Percentiles rank a stretch among this genome's conserved stretches.
Conservation (phyloP, 2,329 filamentous ascomycete genomes). For the Apiospora kogelbergensis region DNA sequence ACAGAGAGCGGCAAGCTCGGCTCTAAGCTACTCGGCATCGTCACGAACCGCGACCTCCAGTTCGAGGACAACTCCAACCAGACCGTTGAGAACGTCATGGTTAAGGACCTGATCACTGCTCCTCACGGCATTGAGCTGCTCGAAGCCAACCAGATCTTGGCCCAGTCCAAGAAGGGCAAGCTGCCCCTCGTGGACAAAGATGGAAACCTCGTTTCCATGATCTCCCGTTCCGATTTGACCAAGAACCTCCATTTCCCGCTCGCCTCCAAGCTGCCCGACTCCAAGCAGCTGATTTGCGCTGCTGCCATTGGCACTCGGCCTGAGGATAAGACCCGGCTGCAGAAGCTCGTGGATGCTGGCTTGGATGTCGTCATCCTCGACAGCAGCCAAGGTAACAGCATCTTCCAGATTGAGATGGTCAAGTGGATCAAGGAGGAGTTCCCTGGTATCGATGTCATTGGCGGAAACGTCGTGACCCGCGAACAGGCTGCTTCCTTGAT, state of each 20-base stretch:
- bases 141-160: slow-evolving; percentile 91
- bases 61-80: slow-evolving; percentile 78
- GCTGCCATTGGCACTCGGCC: slow-evolving; percentile 94
- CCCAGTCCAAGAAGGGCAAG: slow-evolving; percentile 98
- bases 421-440: slow-evolving; percentile 89
- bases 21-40: slow-evolving; percentile 94
- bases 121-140: slow-evolving; percentile 76
- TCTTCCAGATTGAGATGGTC: slow-evolving; percentile 99
- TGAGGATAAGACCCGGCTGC: slow-evolving; percentile 84
- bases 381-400: slow-evolving; percentile 95
- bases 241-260: slow-evolving; percentile 98
- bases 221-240: slow-evolving; percentile 92
- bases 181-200: slow-evolving; percentile 84
- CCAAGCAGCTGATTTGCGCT: slow-evolving; percentile 95
- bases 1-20: slow-evolving; percentile 88
- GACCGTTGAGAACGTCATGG: slow-evolving; percentile 88
- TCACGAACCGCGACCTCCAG: slow-evolving; percentile 97
- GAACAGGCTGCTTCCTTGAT: slow-evolving; percentile 94
- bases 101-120: slow-evolving; percentile 89
- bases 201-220: slow-evolving; percentile 86
- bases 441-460: slow-evolving; percentile 89
- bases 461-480: slow-evolving; percentile 95
- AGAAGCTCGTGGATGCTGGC: slow-evolving; percentile 89
- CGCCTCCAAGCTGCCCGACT: slow-evolving; percentile 92
- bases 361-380: slow-evolving; percentile 95